Evolutionary conservation across 352 stramenopile genomes (phyloP), one percentile per base, ranked within the genome.

Genomic region (Elongisporangium undulatum): DNA sequence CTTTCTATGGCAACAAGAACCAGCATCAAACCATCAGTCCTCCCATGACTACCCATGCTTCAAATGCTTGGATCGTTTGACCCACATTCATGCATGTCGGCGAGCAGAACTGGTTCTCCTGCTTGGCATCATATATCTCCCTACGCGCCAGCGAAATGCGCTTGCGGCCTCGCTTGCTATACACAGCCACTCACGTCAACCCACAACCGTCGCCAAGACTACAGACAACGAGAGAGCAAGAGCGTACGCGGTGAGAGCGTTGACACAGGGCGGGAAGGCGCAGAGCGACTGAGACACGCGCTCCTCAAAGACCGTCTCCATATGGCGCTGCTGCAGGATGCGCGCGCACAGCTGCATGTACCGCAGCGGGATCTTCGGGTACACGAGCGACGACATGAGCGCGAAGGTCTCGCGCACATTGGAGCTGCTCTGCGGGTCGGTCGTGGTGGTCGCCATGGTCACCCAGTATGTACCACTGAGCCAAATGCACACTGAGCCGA

Each of bases 31-130:
- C 21, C 58, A 5, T 34, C 19, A 61, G 20, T 5, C 22, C 17
- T 20, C 29, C 17, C 13, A 24, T 23, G 21, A n/a, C n/a, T n/a
- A n/a, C n/a, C n/a, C 4, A 61, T 20, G 15, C 1, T 20, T 52
- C 19, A 10, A 59, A 45, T 16, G 49, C 7, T n/a, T n/a, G n/a
- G 12, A 38, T 17, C 15, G 20, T 17, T 34, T 3, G 21, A 9
- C 61, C 22, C 51, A 95, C 85, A 74, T 90, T 79, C 7, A 80
- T 61, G 57, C 86, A 95, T 8, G 75, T 64, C 39, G 75, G 59
- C 1, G 80, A 90, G 69, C 86, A 95, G 39, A 95, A 95, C 61
- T 95, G 76, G 48, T 87, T 86, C 65, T 95, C 86, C 20, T 80
- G 77, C 12, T 79, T 62, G n/a, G 83, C 80, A 26, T 90, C 80